Conservation (phyloP, 2,329 filamentous ascomycete genomes). For the Penicillium sp. region DNA sequence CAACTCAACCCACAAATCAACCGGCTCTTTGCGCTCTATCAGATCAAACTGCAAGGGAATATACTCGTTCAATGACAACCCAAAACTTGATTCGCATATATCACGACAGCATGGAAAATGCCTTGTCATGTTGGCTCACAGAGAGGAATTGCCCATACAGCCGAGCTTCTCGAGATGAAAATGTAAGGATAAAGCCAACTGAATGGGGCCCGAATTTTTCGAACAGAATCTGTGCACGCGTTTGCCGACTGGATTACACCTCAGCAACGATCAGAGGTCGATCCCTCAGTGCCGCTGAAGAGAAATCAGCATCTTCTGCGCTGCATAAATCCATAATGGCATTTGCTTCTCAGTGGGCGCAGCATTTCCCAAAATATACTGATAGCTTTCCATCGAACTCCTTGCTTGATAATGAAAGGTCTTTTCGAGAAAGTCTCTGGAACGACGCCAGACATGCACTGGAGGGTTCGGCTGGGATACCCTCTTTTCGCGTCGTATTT, state of each 20-base stretch:
- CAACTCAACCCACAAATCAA: neutral
- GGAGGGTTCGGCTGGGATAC: neutral
- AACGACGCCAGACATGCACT: neutral
- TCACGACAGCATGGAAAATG: conserved; percentile 2
- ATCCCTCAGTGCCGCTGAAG: conserved; percentile 1
- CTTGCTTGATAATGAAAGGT: neutral
- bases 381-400: neutral
- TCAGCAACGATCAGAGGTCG: neutral
- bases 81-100: neutral
- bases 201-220: conserved; percentile 9
- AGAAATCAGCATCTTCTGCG: neutral
- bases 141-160: conserved; percentile 1
- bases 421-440: neutral
- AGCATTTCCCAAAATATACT: neutral
- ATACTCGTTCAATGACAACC: neutral
- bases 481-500: neutral
- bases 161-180: neutral
- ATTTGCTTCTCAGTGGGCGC: conserved; percentile 12
- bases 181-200: neutral
- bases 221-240: conserved; percentile 8
- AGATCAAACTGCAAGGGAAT: neutral
- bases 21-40: neutral
- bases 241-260: conserved; percentile 1
- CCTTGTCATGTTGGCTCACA: neutral
- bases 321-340: conserved; percentile 10